These are phyloP conservation scores for Cornus florida DNA, from an alignment of 148 eudicot genomes.

Conservation along the genomic window DNA sequence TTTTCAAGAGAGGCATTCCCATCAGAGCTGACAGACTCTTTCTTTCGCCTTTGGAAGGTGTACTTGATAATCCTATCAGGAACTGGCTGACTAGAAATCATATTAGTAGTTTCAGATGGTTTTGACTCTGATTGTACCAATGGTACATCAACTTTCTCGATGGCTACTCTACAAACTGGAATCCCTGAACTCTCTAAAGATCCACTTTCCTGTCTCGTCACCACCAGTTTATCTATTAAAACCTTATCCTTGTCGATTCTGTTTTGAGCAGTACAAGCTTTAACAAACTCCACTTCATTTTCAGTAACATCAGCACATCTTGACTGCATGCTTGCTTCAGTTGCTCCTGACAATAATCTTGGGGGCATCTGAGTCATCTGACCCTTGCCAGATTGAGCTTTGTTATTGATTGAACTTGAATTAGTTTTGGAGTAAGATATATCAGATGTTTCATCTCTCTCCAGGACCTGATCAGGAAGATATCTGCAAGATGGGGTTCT, in stretches of 20 bases:
- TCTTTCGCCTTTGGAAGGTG: constrained; percentile 62
- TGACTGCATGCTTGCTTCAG: constrained; percentile 9
- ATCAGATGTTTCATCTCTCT: constrained; percentile 6
- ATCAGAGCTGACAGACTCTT: constrained; percentile 25
- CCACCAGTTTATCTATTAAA: constrained; percentile 21
- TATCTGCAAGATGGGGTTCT: constrained; percentile 6
- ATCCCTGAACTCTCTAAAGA: constrained; percentile 17
- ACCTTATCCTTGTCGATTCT: constrained; percentile 22
- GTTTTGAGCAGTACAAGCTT: constrained; percentile 15
- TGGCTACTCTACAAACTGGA: not conserved
- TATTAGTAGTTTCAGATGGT: constrained; percentile 20
- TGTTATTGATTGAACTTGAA: constrained; percentile 9
- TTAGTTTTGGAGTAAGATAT: constrained; percentile 13
- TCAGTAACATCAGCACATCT: constrained; percentile 13
- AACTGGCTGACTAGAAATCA: constrained; percentile 27
- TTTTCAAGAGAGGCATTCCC: constrained; percentile 26
- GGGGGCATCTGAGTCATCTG: constrained; percentile 6
- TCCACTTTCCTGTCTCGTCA: constrained; percentile 25
- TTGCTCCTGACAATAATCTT: constrained; percentile 6
- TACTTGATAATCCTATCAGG: constrained; percentile 47
- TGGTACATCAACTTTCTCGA: constrained; percentile 17
- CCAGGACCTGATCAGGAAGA: not conserved
- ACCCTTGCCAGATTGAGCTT: constrained; percentile 15
- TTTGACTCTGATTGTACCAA: constrained; percentile 22
- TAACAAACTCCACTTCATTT: constrained; percentile 21